A percentile compares a stretch with the other conserved stretches of the same genome.
These are phyloP conservation scores for Grosmannia huntii DNA, from an alignment of 2,329 filamentous ascomycete species.

Conservation along the genomic window DNA sequence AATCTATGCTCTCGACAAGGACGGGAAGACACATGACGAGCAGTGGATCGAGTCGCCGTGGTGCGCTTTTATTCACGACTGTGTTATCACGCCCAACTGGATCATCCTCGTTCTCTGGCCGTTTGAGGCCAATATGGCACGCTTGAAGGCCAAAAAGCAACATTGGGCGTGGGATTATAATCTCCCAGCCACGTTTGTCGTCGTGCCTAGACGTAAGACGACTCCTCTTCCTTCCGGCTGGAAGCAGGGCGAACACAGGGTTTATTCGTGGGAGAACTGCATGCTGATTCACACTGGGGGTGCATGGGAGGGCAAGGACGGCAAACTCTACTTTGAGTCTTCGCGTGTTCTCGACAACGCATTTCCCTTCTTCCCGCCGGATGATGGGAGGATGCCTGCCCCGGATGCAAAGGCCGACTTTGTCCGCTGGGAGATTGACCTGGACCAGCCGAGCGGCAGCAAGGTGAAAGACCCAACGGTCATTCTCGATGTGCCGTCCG, in stretches of 20 bases:
- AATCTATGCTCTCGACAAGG: constrained; percentile 17
- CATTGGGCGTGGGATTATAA: constrained; percentile 23
- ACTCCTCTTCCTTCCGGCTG: constrained; percentile 12
- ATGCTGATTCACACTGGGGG: constrained; percentile 29
- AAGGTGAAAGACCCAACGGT: constrained; percentile 18
- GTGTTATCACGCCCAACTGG: constrained; percentile 25
- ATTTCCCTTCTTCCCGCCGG: constrained; percentile 24
- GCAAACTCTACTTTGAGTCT: constrained; percentile 24
- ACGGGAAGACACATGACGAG: constrained; percentile 17
- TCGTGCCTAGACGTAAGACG: constrained; percentile 8
- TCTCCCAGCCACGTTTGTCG: constrained; percentile 11
- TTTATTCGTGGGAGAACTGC: constrained; percentile 14
- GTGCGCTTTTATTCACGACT: constrained; percentile 25
- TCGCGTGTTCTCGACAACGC: constrained; percentile 26
- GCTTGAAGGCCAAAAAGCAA: constrained; percentile 23
- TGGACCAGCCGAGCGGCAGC: constrained; percentile 14
- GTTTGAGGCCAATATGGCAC: constrained; percentile 21
- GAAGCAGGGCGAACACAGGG: constrained; percentile 13
- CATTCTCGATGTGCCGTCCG: constrained; percentile 13
- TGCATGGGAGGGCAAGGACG: constrained; percentile 24
- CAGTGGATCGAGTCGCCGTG: constrained; percentile 21
- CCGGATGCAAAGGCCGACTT: constrained; percentile 26
- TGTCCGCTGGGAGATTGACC: constrained; percentile 28
- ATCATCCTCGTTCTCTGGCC: constrained; percentile 15
- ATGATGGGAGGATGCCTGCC: constrained; percentile 16